These are phyloP conservation scores for Bassia scoparia DNA, from an alignment of 148 eudicot species.

Conservation along the genomic window DNA sequence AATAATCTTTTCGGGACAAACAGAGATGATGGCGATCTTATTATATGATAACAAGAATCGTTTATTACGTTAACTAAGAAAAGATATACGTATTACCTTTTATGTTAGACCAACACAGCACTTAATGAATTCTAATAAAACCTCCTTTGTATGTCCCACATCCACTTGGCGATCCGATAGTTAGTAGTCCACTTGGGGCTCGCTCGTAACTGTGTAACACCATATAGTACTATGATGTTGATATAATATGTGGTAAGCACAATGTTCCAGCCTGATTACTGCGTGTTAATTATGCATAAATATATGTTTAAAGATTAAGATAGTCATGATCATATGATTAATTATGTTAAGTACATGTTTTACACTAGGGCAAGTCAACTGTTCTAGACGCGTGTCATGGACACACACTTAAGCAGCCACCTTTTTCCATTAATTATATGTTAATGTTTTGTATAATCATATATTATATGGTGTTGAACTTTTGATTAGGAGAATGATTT, in stretches of 20 bases:
- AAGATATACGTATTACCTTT: no score
- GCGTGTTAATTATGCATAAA: neutral
- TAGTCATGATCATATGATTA: constrained; percentile 17
- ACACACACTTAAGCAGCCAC: neutral
- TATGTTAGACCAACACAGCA: constrained; percentile 8
- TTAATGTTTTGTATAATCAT: constrained; percentile 1
- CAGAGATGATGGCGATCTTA: no score
- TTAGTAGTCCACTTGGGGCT: constrained; percentile 1
- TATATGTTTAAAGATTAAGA: neutral
- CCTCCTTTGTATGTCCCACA: constrained; percentile 30
- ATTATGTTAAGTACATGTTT: neutral
- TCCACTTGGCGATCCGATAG: constrained; percentile 39
- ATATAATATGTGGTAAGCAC: constrained; percentile 18
- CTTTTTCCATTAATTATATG: constrained; percentile 13
- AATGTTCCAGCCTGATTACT: neutral
- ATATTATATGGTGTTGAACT: neutral
- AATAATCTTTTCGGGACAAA: no score
- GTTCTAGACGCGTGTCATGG: constrained; percentile 15
- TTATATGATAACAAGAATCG: no score
- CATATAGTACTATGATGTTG: constrained; percentile 14
- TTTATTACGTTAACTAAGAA: no score
- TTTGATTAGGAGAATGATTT: constrained; percentile 29
- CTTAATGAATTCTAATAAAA: constrained; percentile 17
- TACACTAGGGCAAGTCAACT: constrained; percentile 23
- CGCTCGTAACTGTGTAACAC: neutral